Conservation (phyloP, 208 protist genomes). For the Phytomonas sp. region DNA sequence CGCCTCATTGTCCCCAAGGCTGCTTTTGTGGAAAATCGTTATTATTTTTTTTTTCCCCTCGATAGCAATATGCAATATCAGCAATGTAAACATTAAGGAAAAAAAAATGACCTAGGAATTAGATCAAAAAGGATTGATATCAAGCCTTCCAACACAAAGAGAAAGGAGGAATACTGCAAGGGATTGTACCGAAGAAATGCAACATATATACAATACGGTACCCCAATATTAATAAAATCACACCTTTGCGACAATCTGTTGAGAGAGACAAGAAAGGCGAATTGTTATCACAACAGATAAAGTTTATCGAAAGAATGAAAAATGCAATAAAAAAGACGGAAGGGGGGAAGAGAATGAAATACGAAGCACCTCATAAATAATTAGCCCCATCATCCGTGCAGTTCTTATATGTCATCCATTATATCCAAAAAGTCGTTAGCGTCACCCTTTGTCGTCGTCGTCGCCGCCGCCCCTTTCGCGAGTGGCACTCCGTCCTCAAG, state of each 20-base stretch:
- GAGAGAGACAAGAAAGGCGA: too few relatives aligned
- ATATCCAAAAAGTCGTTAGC: conserved; percentile 58
- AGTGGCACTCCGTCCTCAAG: conserved; percentile 12
- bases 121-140: not conserved
- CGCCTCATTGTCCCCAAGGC: not conserved
- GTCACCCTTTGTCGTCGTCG: not conserved
- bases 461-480: not conserved
- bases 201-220: not conserved
- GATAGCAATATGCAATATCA: not conserved
- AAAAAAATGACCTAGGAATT: not conserved
- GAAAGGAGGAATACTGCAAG: not conserved
- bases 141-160: not conserved
- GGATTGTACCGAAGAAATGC: not conserved
- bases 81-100: not conserved
- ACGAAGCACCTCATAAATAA: too few relatives aligned
- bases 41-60: not conserved
- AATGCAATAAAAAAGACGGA: too few relatives aligned
- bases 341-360: too few relatives aligned
- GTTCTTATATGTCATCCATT: conserved; percentile 77
- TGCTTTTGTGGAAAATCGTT: not conserved
- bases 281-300: too few relatives aligned
- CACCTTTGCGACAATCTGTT: too few relatives aligned
- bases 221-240: too few relatives aligned
- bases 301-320: too few relatives aligned
- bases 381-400: too few relatives aligned